These are phyloP conservation scores for Austroboletus niveus DNA, from an alignment of 1,284 basidiomycete genomes.

Conservation along the genomic window DNA sequence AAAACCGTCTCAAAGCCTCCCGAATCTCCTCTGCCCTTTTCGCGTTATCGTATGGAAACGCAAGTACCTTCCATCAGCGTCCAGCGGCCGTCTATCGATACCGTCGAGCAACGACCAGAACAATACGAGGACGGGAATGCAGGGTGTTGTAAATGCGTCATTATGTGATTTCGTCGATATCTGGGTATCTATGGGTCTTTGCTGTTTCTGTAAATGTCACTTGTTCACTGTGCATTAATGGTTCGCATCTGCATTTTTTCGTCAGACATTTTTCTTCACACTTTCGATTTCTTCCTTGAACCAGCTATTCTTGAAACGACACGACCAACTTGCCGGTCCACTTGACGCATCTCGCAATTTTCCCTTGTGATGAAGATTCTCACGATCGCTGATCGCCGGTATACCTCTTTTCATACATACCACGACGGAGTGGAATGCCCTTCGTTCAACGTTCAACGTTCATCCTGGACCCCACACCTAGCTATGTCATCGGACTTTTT, in stretches of 20 bases:
- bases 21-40: slow-evolving; percentile 57
- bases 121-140: slow-evolving; percentile 42
- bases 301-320: slow-evolving; percentile 14
- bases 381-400: slow-evolving; percentile 20
- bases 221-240: slow-evolving; percentile 23
- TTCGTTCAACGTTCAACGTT: slow-evolving; percentile 3
- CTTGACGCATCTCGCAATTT: slow-evolving; percentile 4
- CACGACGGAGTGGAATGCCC: slow-evolving; percentile 23
- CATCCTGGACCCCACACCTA: slow-evolving; percentile 12
- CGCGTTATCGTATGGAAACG: slow-evolving; percentile 38
- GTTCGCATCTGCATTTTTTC: slow-evolving; percentile 11
- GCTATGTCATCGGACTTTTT: slow-evolving; percentile 18
- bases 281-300: not conserved
- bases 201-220: slow-evolving; percentile 21
- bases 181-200: slow-evolving; percentile 17
- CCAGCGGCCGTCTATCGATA: slow-evolving; percentile 25
- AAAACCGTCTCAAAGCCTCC: slow-evolving; percentile 32
- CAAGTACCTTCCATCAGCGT: slow-evolving; percentile 29
- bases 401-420: slow-evolving; percentile 23
- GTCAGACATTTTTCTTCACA: slow-evolving; percentile 6
- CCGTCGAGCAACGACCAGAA: slow-evolving; percentile 19
- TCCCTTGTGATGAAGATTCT: slow-evolving; percentile 11
- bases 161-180: slow-evolving; percentile 49
- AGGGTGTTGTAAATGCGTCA: slow-evolving; percentile 61
- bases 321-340: slow-evolving; percentile 8